Evolutionary conservation across 2,329 filamentous ascomycete species (phyloP), one percentile per base, ranked within the genome.

Genomic region (Chalaropsis thielavioides): DNA sequence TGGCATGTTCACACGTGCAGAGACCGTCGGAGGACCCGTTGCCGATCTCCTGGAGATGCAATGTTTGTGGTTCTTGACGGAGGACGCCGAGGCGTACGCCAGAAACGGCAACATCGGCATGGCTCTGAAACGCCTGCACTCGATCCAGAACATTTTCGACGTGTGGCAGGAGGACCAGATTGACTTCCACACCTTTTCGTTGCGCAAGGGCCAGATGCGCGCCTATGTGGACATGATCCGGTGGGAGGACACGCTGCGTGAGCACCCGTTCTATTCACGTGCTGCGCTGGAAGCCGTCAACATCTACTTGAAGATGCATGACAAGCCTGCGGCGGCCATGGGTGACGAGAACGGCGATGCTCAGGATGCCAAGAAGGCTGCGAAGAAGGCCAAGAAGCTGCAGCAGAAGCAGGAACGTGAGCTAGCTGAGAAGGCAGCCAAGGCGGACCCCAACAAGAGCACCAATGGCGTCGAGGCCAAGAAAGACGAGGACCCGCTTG

Each of bases 161-260:
- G 85, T 90, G 22, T 99, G 94, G 94, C 88, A 95, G 73, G 95
- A 99, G 74, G 94, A 99, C 71, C 94, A 99, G 72, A 96, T 97
- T 71, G 94, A 99, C 74, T 99, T 99, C 79, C 95, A 99, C 79
- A 90, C 85, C 73, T 99, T 99, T 76, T 96, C 91, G 22, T 79
- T 99, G n/a, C 82, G 94, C 22, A 99, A 97, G 75, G 95, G 95
- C 15, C 92, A 96, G 79, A 90, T 97, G 67, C 82, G 92, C 65
- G 89, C 94, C 1, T 99, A 99, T 73, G 80, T 99, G 49, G 92
- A 96, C 70, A 96, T 99, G 90, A 81, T 99, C 59, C 84, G 88
- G 70, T 99, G 94, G 95, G 92, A 97, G 73, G 92, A 99, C 72
- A 84, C 86, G 68, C 76, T 97, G 56, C 86, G 91, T 64, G 89